Percentiles rank a stretch among this genome's conserved stretches.
These are phyloP conservation scores for Amanita thiersii DNA, from an alignment of 768 basidiomycete genomes.

Conservation along the genomic window DNA sequence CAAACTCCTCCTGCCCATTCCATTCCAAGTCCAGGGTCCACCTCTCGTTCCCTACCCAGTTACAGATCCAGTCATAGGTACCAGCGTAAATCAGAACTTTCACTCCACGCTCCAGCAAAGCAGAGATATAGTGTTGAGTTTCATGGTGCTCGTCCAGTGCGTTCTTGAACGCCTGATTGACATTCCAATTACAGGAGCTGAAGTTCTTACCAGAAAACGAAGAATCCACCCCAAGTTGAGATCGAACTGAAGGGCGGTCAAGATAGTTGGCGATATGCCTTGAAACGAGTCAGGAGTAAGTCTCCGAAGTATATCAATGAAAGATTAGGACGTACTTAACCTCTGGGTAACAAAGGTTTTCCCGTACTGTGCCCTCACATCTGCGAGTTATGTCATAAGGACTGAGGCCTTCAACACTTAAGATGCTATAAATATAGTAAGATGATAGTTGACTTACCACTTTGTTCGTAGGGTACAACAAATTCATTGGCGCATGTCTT, in stretches of 20 bases:
- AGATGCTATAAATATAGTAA: not conserved
- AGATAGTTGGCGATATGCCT: conserved; percentile 60
- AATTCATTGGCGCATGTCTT: conserved; percentile 52
- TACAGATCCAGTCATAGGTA: conserved; percentile 49
- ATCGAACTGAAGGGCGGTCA: conserved; percentile 43
- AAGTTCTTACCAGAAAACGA: conserved; percentile 23
- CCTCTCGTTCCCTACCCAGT: conserved; percentile 56
- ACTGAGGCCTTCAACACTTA: conserved; percentile 28
- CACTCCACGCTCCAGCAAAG: conserved; percentile 40
- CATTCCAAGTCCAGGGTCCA: conserved; percentile 57
- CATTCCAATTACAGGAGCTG: conserved; percentile 24
- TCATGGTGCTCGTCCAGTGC: conserved; percentile 36
- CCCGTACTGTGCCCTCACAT: conserved; percentile 40
- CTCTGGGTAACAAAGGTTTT: conserved; percentile 52
- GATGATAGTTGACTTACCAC: conserved; percentile 22
- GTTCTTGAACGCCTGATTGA: conserved; percentile 38
- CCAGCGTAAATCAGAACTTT: conserved; percentile 49
- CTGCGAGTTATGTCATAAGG: conserved; percentile 64
- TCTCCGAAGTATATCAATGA: not conserved
- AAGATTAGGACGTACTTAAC: conserved; percentile 20
- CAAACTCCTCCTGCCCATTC: conserved; percentile 45
- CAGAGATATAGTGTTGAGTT: conserved; percentile 21
- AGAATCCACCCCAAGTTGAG: conserved; percentile 55
- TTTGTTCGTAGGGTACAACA: conserved; percentile 29
- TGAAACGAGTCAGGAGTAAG: not conserved